A percentile compares a stretch with the other conserved stretches of the same genome.
phyloP scores from a whole-genome alignment of 306 rosid genomes.

The Ammopiptanthus mongolicus region DNA sequence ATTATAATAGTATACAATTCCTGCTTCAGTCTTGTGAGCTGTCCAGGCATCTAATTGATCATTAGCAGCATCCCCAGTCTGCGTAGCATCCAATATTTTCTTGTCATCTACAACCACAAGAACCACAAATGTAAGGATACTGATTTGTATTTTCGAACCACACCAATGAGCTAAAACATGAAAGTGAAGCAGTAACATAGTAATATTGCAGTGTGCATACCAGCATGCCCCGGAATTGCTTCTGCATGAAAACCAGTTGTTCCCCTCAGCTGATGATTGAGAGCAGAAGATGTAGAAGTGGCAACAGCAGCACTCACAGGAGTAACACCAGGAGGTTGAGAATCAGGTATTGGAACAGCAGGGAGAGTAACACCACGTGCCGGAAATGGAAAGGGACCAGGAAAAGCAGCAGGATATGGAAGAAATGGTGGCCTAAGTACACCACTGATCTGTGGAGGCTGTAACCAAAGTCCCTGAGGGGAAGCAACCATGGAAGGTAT shows the following conservation, averaged over 20 bases:
- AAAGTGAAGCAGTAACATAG: slow-evolving; percentile 19
- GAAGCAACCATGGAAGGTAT: slow-evolving; percentile 55
- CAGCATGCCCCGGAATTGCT: slow-evolving; percentile 42
- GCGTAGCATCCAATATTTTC: slow-evolving; percentile 34
- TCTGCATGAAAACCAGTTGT: slow-evolving; percentile 47
- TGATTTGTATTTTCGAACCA: slow-evolving; percentile 15
- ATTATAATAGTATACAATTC: slow-evolving; percentile 85
- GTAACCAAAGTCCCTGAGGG: slow-evolving; percentile 80
- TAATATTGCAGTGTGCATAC: slow-evolving; percentile 34
- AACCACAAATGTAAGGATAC: slow-evolving; percentile 9
- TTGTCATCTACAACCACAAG: slow-evolving; percentile 44
- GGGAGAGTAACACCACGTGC: slow-evolving; percentile 63
- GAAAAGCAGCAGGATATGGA: slow-evolving; percentile 65
- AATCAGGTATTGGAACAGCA: slow-evolving; percentile 67
- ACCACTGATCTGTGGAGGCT: slow-evolving; percentile 66
- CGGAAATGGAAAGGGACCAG: slow-evolving; percentile 62
- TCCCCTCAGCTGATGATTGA: slow-evolving; percentile 36
- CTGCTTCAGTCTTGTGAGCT: slow-evolving; percentile 82
- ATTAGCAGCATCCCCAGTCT: slow-evolving; percentile 26
- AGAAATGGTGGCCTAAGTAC: slow-evolving; percentile 55
- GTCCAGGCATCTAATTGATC: slow-evolving; percentile 84
- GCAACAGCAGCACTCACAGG: slow-evolving; percentile 44
- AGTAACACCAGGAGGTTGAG: slow-evolving; percentile 93
- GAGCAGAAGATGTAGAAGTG: slow-evolving; percentile 27
- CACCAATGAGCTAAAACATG: slow-evolving; percentile 20